phyloP scores from a whole-genome alignment of 495 filamentous ascomycete species.

The Penicillium subrubescens region DNA sequence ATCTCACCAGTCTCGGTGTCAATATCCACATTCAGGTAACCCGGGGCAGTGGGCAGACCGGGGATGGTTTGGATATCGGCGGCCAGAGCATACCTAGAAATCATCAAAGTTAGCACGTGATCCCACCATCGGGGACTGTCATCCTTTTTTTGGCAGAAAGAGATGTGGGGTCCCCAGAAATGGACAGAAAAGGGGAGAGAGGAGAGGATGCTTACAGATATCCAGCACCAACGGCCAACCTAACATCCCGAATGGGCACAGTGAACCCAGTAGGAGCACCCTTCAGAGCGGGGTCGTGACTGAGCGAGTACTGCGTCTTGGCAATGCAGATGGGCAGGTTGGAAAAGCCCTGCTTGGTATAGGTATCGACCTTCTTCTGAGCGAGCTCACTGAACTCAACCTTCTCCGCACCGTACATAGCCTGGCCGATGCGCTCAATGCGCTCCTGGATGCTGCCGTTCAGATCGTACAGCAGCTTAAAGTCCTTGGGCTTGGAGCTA shows the following conservation, averaged over 20 bases:
- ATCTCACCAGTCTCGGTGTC: slow-evolving; percentile 94
- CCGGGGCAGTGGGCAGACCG: slow-evolving; percentile 90
- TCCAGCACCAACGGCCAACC: slow-evolving; percentile 90
- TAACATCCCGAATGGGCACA: slow-evolving; percentile 90
- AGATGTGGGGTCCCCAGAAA: background rate
- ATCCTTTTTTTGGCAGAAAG: too few relatives aligned
- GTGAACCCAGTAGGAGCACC: slow-evolving; percentile 96
- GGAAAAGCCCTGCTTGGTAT: slow-evolving; percentile 87
- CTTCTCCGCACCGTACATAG: slow-evolving; percentile 90
- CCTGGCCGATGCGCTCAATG: slow-evolving; percentile 85
- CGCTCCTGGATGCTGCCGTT: slow-evolving; percentile 83
- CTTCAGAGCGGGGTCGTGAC: slow-evolving; percentile 91
- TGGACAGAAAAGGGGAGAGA: background rate
- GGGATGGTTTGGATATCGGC: slow-evolving; percentile 99
- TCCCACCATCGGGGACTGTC: too few relatives aligned
- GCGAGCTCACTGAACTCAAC: slow-evolving; percentile 94
- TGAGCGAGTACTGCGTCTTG: slow-evolving; percentile 97
- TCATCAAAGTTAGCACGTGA: slow-evolving; percentile 4
- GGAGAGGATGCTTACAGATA: slow-evolving; percentile 68
- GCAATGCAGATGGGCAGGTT: slow-evolving; percentile 95
- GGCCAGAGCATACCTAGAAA: slow-evolving; percentile 78
- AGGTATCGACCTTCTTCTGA: slow-evolving; percentile 93
- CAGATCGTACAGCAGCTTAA: slow-evolving; percentile 83
- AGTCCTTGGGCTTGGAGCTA: slow-evolving; percentile 82
- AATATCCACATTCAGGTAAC: slow-evolving; percentile 95